Base-by-base conservation (phyloP, 495 filamentous ascomycete genomes). In the Bacidia rubella region DNA sequence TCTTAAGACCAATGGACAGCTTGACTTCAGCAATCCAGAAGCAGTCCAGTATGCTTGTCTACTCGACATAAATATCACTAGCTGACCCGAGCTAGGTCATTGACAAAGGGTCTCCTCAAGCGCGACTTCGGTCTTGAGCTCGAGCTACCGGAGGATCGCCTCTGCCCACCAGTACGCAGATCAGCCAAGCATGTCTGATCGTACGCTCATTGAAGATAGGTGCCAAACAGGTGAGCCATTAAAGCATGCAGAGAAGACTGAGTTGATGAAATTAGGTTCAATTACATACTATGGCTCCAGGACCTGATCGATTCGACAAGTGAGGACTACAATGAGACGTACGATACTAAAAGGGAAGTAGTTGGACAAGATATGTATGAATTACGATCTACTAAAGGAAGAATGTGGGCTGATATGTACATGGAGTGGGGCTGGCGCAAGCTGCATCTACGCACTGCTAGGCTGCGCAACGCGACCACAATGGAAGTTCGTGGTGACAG, bases 241-340 rank as follows among this genome's bases (percentile, higher is more conserved):
- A n/a, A n/a, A n/a, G n/a, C n/a, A n/a, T n/a, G n/a, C n/a, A n/a
- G n/a, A n/a, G n/a, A n/a, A n/a, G n/a, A n/a, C n/a, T n/a, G n/a
- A n/a, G n/a, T n/a, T n/a, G n/a, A n/a, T n/a, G 46, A 40, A 11
- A 51, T 57, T 61, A 80, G 77, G 57, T 77, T 90, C 53, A 93
- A 93, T 59, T 98, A 98, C 62, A 80, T 97, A 48, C 68, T 88
- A 3, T 97, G 89, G 89, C 70, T 97, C 2, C 86, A 95, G 62
- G 79, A 79, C 21, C 73, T 98, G 0, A 68, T 98, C 26, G 89
- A 95, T 57, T 83, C 82, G 0, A 87, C 84, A 0, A 69, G 70
- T 40, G 65, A 73, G 5, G 62, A 65, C 15, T 75, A 74, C 50
- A 61, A 54, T 11, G 77, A 80, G 52, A 65, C 63, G 9, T 81